Base-by-base conservation (phyloP, 108 stramenopile species). In the Mediolabrus comicus region DNA sequence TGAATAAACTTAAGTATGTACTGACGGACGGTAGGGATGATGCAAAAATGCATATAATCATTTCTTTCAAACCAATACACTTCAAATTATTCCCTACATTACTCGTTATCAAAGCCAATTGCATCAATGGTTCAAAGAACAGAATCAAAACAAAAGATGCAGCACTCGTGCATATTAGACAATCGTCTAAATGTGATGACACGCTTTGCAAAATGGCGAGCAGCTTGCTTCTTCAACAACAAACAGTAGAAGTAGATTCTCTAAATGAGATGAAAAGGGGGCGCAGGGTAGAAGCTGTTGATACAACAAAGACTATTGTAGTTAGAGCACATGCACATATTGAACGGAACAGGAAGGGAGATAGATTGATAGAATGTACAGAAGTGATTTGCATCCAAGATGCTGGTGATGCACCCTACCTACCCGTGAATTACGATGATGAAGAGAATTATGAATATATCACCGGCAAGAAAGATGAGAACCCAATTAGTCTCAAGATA, bases 331-430 rank as follows among this genome's bases (percentile, higher is more conserved):
- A 33, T 41, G 55, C 68, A 43, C 8, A 68, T 43, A 69, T 77
- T 6, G 75, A 69, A 53, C 59, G 67, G 14, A 77, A 77, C 52
- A 49, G 75, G 39, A 69, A 55, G 39, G 75, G 75, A 4, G 58
- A 58, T 57, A 67, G 75, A 52, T 49, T 77, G 33, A 60, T 69
- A 9, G 75, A 77, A 69, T 77, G 75, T 34, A 35, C 36, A n/a
- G 62, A 77, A 0, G 19, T 77, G 13, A 27, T 77, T 3, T 27
- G 14, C 29, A 12, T 59, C 26, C 38, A 65, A 46, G 56, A 59
- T 3, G 51, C 60, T 33, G 55, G 19, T n/a, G 51, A 74, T 39
- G 73, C 36, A 38, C 26, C 33, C 11, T 54, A 62, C 12, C 60
- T 38, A 52, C 73, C 57, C 27, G 36, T 36, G 9, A 36, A 66